phyloP scores from a whole-genome alignment of 345 rosid genomes.

The Aquilaria malaccensis region DNA sequence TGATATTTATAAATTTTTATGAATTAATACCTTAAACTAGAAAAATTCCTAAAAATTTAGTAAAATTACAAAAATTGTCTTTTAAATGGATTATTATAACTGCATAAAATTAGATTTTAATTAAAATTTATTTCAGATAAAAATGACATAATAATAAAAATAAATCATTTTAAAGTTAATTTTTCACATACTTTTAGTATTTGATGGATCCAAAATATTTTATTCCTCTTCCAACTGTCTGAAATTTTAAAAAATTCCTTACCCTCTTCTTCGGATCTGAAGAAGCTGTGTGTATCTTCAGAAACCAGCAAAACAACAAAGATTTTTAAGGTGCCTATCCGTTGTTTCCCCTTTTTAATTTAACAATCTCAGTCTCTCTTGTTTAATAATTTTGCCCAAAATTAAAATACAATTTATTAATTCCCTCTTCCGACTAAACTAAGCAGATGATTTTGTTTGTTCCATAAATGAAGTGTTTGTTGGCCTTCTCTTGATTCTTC shows the following conservation, averaged over 20 bases:
- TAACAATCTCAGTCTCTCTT: neutral
- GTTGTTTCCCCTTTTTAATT: conserved; percentile 2
- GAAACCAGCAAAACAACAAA: conserved; percentile 58
- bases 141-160: no score
- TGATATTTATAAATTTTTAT: no score
- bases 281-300: conserved; percentile 29
- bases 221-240: no score
- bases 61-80: no score
- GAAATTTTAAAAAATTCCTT: conserved; percentile 14
- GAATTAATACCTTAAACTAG: no score
- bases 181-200: no score
- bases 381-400: neutral
- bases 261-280: conserved; percentile 71
- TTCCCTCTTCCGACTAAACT: conserved; percentile 18
- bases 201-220: no score
- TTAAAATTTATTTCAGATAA: no score
- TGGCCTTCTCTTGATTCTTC: conserved; percentile 1
- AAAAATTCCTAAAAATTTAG: no score
- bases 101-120: no score
- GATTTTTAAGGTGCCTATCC: conserved; percentile 44
- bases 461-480: conserved; percentile 1
- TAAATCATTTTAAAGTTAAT: no score
- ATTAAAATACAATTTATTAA: conserved; percentile 24
- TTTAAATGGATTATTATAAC: no score
- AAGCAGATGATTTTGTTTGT: neutral